These are phyloP conservation scores for Leptographium procerum DNA, from an alignment of 2,329 filamentous ascomycete genomes.

Conservation along the genomic window DNA sequence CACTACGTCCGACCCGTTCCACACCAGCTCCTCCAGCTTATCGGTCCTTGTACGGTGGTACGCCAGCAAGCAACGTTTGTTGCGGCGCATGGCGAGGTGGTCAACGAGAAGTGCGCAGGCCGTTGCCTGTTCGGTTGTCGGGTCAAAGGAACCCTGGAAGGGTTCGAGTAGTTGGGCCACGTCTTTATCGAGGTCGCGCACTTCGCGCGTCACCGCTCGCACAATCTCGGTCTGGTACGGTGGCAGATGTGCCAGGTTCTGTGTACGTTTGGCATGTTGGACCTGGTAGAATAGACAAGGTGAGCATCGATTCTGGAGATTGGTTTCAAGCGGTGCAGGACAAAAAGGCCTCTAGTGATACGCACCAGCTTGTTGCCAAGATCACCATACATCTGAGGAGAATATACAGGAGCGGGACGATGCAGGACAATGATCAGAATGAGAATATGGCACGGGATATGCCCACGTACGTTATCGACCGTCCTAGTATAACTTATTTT, in stretches of 20 bases:
- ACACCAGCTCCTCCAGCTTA: constrained; percentile 87
- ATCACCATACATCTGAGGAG: constrained; percentile 68
- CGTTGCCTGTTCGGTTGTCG: constrained; percentile 66
- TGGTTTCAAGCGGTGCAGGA: neutral
- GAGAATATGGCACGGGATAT: neutral
- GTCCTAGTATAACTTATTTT: neutral
- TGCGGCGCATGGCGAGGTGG: constrained; percentile 87
- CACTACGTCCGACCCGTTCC: constrained; percentile 75
- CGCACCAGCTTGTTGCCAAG: constrained; percentile 72
- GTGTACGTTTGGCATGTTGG: constrained; percentile 89
- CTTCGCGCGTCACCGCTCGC: constrained; percentile 77
- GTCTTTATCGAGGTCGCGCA: constrained; percentile 85
- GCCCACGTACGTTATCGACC: neutral
- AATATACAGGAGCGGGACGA: neutral
- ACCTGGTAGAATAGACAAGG: constrained; percentile 42
- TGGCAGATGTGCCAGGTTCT: constrained; percentile 74
- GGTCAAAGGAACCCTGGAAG: constrained; percentile 77
- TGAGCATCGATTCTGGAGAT: neutral
- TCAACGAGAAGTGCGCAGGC: constrained; percentile 86
- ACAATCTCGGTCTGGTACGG: constrained; percentile 89
- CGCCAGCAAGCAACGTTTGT: constrained; percentile 89
- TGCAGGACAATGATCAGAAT: neutral
- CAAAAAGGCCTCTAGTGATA: neutral
- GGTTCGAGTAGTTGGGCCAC: constrained; percentile 68
- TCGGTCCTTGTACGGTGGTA: constrained; percentile 87